Evolutionary conservation across 768 basidiomycete genomes (phyloP).

Genomic region (Termitomyces sp.): DNA sequence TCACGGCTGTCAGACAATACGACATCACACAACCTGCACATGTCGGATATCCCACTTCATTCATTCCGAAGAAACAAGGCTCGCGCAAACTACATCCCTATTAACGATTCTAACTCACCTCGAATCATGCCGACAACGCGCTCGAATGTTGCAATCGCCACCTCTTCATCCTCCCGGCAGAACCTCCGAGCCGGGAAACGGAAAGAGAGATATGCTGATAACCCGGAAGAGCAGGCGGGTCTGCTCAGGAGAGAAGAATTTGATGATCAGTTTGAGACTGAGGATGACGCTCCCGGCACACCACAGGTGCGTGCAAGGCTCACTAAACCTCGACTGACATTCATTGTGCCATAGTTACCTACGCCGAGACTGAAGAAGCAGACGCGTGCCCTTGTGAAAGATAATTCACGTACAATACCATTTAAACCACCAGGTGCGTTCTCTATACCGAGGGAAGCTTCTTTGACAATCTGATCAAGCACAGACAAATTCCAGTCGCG

Average conservation of each 20-base stretch:
- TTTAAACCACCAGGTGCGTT: conserved; percentile 64
- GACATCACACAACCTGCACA: conserved; percentile 16
- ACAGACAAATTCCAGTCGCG: conserved; percentile 65
- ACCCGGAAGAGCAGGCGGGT: conserved; percentile 57
- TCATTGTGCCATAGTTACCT: conserved; percentile 14
- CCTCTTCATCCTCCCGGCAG: conserved; percentile 17
- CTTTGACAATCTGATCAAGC: neutral
- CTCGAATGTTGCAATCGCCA: conserved; percentile 20
- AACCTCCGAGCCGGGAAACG: conserved; percentile 31
- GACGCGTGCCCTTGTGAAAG: conserved; percentile 33
- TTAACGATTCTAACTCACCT: conserved; percentile 24
- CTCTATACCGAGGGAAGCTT: neutral
- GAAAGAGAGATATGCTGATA: conserved; percentile 54
- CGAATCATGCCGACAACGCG: conserved; percentile 21
- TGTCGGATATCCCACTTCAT: conserved; percentile 73
- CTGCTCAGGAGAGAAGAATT: conserved; percentile 37
- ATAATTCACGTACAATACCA: conserved; percentile 72
- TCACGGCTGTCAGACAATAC: neutral
- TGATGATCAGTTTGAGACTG: conserved; percentile 32
- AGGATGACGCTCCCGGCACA: conserved; percentile 13
- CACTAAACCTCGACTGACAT: neutral
- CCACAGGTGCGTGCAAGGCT: conserved; percentile 4
- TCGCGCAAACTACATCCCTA: conserved; percentile 41
- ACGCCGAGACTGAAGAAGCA: conserved; percentile 13
- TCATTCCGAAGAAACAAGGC: conserved; percentile 48